Evolutionary conservation across 2,329 filamentous ascomycete species (phyloP).

Genomic region (Cryphonectria nitschkei): DNA sequence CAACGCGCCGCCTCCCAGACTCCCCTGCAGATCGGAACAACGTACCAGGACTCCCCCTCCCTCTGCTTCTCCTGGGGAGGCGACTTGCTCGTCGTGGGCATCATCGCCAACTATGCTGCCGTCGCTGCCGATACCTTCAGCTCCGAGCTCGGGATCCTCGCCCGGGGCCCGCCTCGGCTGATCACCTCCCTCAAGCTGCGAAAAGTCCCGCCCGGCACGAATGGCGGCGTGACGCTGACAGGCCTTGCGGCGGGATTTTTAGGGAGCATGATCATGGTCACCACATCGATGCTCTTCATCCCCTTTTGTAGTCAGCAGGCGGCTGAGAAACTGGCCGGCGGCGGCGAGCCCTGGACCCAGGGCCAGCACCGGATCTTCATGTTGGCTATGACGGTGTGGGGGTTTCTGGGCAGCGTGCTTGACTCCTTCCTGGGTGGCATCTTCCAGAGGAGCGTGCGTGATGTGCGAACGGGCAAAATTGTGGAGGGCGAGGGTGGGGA

Average conservation of each 20-base stretch:
- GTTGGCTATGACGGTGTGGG: conserved; percentile 69
- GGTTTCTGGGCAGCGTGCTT: conserved; percentile 77
- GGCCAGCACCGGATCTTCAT: conserved; percentile 52
- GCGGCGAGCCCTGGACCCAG: conserved; percentile 53
- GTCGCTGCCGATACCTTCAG: conserved; percentile 93
- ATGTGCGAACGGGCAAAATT: conserved; percentile 81
- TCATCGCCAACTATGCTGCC: conserved; percentile 84
- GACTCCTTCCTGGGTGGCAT: conserved; percentile 87
- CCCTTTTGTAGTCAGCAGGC: conserved; percentile 65
- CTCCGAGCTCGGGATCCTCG: conserved; percentile 91
- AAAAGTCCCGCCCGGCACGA: conserved; percentile 86
- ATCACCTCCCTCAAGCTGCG: conserved; percentile 80
- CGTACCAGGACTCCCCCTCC: conserved; percentile 40
- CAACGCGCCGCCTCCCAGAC: conserved; percentile 43
- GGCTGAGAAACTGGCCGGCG: conserved; percentile 45
- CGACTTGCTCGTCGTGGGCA: conserved; percentile 65
- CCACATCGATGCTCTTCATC: conserved; percentile 65
- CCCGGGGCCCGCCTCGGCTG: conserved; percentile 73
- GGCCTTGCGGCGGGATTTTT: conserved; percentile 75
- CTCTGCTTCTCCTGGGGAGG: conserved; percentile 65
- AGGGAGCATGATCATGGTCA: conserved; percentile 73
- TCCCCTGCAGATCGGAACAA: not conserved
- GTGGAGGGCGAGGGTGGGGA: conserved; percentile 78
- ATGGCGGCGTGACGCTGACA: conserved; percentile 81
- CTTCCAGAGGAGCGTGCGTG: conserved; percentile 84